Percentiles rank a stretch among this genome's conserved stretches.
Conservation (phyloP, 2,329 filamentous ascomycete species). For the Coccinonectria pachysandricola region DNA sequence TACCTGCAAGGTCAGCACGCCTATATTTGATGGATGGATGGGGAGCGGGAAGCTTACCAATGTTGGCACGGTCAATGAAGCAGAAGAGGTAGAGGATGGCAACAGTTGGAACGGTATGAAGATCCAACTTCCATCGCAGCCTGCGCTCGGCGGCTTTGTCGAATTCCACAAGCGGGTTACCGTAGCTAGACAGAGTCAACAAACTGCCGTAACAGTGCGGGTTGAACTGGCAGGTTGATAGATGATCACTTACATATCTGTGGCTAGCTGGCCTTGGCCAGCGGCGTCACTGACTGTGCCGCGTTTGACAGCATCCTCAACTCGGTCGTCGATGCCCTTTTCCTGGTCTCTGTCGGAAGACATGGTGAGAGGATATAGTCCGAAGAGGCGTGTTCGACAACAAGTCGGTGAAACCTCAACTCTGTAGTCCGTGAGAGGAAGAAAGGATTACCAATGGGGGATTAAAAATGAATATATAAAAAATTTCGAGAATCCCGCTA, state of each 20-base stretch:
- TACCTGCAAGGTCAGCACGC: constrained; percentile 7
- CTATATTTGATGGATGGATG: neutral
- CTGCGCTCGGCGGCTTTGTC: constrained; percentile 38
- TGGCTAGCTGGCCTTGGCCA: constrained; percentile 13
- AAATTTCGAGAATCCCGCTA: too few species aligned
- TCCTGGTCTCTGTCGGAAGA: constrained; percentile 14
- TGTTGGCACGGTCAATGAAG: constrained; percentile 66
- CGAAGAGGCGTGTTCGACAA: neutral
- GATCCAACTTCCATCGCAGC: constrained; percentile 54
- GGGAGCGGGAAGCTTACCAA: constrained; percentile 36
- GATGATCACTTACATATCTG: constrained; percentile 15
- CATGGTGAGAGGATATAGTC: constrained; percentile 4
- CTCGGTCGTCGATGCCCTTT: constrained; percentile 12
- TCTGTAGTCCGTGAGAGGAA: too few species aligned
- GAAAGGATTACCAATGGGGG: too few species aligned
- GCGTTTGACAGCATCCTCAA: constrained; percentile 7
- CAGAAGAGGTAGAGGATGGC: constrained; percentile 50
- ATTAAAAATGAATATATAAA: too few species aligned
- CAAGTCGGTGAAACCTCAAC: too few species aligned
- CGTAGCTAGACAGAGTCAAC: constrained; percentile 11
- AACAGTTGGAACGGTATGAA: constrained; percentile 50
- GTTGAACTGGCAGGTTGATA: neutral
- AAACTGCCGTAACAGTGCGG: neutral
- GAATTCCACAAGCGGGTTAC: constrained; percentile 17
- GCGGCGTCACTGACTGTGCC: constrained; percentile 12